Base-by-base conservation (phyloP, 768 basidiomycete species). In the Sutorius australiensis region DNA sequence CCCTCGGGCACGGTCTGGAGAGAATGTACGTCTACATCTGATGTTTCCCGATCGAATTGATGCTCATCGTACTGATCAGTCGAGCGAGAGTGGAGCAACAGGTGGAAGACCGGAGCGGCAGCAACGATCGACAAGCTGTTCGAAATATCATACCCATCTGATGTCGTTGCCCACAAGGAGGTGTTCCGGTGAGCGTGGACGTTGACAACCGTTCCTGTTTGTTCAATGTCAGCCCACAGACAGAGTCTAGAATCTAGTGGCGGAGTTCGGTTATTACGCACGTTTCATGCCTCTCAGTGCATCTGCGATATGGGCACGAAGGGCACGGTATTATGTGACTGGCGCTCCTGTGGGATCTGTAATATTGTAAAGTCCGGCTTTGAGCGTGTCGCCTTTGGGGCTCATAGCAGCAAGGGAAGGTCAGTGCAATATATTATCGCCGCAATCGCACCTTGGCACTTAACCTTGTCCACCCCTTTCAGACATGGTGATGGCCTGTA, bases 261-360 rank as follows among this genome's bases (percentile, higher is more conserved):
- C 63, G 41, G 71, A 1, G 46, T 73, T 55, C 73, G 75, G 56
- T 74, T 81, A 59, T 72, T 84, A 48, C 76, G 80, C 58, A 82
- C 79, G 36, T 86, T 83, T 60, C 80, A 86, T 54, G 77, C 81
- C 51, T 74, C 81, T 3, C 83, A 84, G 54, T 85, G 83, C 60
- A 82, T 87, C 38, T 87, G 84, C 69, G 82, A 87, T 63, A 69
- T 87, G 55, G 84, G 84, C 8, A 74, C 74, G 14, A 81, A 80
- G 54, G 76, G 77, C 31, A 63, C 74, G 4, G 60, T 62, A 1
- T 62, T 83, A 17, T 87, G 85, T 67, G 73, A 72, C 56, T 82
- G 81, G 69, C 74, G 70, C 44, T 84, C 84, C 27, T 87, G 84
- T 55, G 84, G 85, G 3, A 82, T 86, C 54, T 87, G 84, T 63